A percentile compares a stretch with the other conserved stretches of the same genome.
Evolutionary conservation across 1,284 basidiomycete genomes (phyloP).

Genomic region (Kwoniella shivajii): DNA sequence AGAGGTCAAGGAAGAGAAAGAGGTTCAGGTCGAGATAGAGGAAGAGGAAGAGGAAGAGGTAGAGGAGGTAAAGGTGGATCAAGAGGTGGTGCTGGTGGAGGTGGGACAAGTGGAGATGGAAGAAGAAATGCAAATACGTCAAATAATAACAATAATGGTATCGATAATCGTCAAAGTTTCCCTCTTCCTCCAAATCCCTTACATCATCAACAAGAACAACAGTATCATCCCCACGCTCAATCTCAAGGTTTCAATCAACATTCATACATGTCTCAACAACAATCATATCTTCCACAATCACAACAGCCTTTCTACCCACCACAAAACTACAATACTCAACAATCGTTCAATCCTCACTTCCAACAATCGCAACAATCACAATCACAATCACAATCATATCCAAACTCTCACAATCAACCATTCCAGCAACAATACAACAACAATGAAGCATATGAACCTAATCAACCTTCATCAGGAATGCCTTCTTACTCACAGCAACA

Average conservation of each 20-base stretch:
- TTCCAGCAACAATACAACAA: neutral
- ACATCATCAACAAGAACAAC: slow-evolving; percentile 1
- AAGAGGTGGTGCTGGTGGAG: slow-evolving; percentile 11
- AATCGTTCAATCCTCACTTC: neutral
- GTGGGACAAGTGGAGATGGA: neutral
- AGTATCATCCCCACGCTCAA: neutral
- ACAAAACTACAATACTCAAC: slow-evolving; percentile 1
- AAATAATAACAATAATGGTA: neutral
- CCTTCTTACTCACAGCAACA: slow-evolving; percentile 1
- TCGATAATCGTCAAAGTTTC: slow-evolving; percentile 2
- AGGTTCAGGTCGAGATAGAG: slow-evolving; percentile 24
- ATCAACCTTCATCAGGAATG: slow-evolving; percentile 10
- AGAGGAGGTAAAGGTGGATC: slow-evolving; percentile 27
- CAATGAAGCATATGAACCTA: slow-evolving; percentile 11
- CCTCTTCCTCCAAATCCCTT: slow-evolving; percentile 7
- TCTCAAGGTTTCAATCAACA: neutral
- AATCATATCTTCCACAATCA: slow-evolving; percentile 4
- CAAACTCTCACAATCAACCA: neutral
- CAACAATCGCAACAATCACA: neutral
- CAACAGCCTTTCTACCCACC: slow-evolving; percentile 3
- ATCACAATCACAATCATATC: neutral
- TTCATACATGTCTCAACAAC: neutral
- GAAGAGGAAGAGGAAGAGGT: slow-evolving; percentile 35
- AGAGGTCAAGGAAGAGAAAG: slow-evolving; percentile 26
- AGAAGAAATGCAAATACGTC: neutral